Conservation (phyloP, 2,329 filamentous ascomycete genomes). For the Paracoccidioides brasiliensis region DNA sequence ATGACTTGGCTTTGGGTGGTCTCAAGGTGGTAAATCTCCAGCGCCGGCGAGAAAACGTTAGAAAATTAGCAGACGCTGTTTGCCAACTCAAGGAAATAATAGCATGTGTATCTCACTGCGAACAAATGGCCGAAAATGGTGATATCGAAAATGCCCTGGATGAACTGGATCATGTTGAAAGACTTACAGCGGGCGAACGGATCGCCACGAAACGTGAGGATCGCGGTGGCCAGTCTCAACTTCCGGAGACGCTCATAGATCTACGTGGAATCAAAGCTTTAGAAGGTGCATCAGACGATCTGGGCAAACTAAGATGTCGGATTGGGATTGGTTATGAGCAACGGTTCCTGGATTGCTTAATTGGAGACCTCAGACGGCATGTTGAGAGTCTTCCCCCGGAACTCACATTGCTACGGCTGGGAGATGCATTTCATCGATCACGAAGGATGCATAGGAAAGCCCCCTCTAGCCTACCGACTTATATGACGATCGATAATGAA, state of each 20-base stretch:
- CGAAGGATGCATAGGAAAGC: conserved; percentile 55
- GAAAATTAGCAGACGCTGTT: conserved; percentile 68
- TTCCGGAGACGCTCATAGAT: conserved; percentile 44
- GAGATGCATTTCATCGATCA: conserved; percentile 57
- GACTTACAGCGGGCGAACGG: conserved; percentile 63
- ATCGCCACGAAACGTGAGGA: conserved; percentile 19
- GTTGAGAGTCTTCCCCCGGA: conserved; percentile 55
- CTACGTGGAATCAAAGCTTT: conserved; percentile 65
- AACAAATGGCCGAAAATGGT: conserved; percentile 69
- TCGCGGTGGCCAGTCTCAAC: conserved; percentile 15
- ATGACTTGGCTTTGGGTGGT: conserved; percentile 74
- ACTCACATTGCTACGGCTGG: conserved; percentile 76
- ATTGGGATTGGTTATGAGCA: conserved; percentile 80
- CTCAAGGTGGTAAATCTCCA: conserved; percentile 75
- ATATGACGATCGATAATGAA: conserved; percentile 58
- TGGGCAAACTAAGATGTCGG: conserved; percentile 60
- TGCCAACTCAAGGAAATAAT: conserved; percentile 71
- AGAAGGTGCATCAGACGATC: conserved; percentile 63
- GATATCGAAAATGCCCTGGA: conserved; percentile 69
- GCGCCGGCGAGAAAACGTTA: conserved; percentile 68
- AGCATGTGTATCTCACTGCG: conserved; percentile 59
- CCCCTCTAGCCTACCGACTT: conserved; percentile 60
- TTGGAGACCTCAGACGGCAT: conserved; percentile 71
- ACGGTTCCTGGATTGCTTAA: conserved; percentile 62
- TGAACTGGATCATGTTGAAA: conserved; percentile 64